Conservation (phyloP, 73 alveolate species). For the Symbiodinium natans region DNA sequence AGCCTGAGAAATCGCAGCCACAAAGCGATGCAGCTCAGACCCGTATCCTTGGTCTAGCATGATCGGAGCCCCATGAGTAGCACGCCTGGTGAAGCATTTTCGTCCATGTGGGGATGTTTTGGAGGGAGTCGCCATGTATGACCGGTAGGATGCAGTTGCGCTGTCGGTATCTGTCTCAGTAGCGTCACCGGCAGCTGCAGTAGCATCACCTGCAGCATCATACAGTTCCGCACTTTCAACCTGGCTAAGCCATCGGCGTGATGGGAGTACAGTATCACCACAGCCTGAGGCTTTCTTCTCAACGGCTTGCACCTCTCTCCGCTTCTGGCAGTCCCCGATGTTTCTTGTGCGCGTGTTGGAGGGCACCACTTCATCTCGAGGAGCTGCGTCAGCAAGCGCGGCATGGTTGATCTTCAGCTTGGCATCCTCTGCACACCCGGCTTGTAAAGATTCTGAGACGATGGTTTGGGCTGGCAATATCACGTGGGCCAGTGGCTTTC, state of each 20-base stretch:
- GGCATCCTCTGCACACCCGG: background rate
- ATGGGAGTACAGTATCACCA: too few species aligned
- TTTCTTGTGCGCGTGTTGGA: too few species aligned
- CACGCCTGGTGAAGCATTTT: background rate
- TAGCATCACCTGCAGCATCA: too few species aligned
- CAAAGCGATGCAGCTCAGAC: constrained; percentile 5
- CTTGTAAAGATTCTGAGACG: background rate
- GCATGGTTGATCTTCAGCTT: background rate
- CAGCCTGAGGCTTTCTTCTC: too few species aligned
- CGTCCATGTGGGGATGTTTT: too few species aligned
- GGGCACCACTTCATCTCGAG: background rate
- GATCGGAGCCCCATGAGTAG: background rate
- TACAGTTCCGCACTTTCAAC: too few species aligned
- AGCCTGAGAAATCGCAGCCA: background rate
- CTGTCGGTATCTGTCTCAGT: background rate
- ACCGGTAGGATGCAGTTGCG: background rate
- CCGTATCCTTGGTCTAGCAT: background rate
- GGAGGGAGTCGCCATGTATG: too few species aligned
- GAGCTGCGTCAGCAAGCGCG: background rate
- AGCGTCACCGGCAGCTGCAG: too few species aligned
- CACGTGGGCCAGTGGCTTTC: constrained; percentile 28
- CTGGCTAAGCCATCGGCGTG: too few species aligned
- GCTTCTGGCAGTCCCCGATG: too few species aligned
- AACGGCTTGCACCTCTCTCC: too few species aligned
- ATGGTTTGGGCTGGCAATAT: constrained; percentile 28